These are phyloP conservation scores for Coffea canephora DNA, from an alignment of 257 asterid species.

Conservation along the genomic window DNA sequence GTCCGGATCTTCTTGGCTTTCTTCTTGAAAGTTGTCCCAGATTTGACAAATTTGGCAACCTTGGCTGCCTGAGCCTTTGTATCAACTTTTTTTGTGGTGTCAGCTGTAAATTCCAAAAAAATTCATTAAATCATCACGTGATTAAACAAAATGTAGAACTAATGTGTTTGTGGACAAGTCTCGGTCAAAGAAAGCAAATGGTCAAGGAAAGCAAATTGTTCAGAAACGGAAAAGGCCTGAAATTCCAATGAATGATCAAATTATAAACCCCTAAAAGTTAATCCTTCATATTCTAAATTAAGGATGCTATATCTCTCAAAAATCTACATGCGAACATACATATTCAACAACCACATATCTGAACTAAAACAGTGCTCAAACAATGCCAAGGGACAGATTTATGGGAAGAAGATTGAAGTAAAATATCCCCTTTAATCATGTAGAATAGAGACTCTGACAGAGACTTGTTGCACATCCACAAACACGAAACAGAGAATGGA, in stretches of 20 bases:
- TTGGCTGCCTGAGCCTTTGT: slow-evolving; percentile 36
- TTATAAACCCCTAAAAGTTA: background rate
- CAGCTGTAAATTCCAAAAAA: slow-evolving; percentile 13
- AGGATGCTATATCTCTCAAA: background rate
- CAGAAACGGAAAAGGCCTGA: background rate
- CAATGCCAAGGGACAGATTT: background rate
- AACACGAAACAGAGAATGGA: background rate
- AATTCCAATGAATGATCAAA: background rate
- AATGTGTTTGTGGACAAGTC: no score
- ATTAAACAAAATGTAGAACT: background rate
- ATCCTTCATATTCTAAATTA: background rate
- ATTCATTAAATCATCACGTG: background rate
- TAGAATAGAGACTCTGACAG: background rate
- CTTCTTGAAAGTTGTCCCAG: slow-evolving; percentile 36
- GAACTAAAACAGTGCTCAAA: background rate
- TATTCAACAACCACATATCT: background rate
- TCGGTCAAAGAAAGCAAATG: background rate
- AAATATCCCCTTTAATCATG: no score
- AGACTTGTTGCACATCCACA: background rate
- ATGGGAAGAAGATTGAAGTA: background rate
- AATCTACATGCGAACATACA: background rate
- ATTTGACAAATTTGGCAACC: slow-evolving; percentile 38
- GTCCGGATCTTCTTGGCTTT: slow-evolving; percentile 39
- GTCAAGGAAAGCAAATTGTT: background rate
- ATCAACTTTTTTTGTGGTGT: slow-evolving; percentile 24